Evolutionary conservation across 2,329 filamentous ascomycete species (phyloP).

Genomic region (Clonostachys chloroleuca): DNA sequence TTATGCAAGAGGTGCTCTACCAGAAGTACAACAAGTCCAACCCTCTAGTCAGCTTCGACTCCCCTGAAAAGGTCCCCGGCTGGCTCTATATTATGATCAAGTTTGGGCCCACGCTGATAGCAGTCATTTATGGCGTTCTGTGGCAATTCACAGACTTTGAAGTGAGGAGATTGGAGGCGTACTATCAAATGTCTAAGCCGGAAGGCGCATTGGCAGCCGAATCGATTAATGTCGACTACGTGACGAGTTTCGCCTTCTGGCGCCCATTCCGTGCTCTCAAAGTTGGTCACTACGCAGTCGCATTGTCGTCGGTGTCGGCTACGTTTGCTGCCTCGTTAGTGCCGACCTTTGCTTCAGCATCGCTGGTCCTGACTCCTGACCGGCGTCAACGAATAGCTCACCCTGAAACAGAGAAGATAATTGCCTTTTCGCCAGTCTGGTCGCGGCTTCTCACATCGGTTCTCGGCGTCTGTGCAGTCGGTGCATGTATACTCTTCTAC

Average conservation of each 20-base stretch:
- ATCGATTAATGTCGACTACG: slow-evolving; percentile 71
- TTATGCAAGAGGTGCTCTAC: slow-evolving; percentile 50
- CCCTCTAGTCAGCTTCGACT: slow-evolving; percentile 44
- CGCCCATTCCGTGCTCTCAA: slow-evolving; percentile 59
- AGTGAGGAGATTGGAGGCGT: slow-evolving; percentile 62
- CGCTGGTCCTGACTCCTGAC: slow-evolving; percentile 51
- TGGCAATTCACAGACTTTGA: slow-evolving; percentile 66
- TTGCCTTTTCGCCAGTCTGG: slow-evolving; percentile 52
- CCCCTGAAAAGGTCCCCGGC: slow-evolving; percentile 43
- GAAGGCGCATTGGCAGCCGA: slow-evolving; percentile 57
- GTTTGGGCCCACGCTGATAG: slow-evolving; percentile 57
- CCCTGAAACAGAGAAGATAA: slow-evolving; percentile 41
- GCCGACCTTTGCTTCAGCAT: slow-evolving; percentile 63
- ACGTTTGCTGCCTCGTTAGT: slow-evolving; percentile 64
- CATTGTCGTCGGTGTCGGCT: slow-evolving; percentile 60
- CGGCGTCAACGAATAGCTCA: slow-evolving; percentile 35
- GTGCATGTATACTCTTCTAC: slow-evolving; percentile 54
- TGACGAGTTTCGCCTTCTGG: slow-evolving; percentile 63
- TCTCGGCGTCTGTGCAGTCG: slow-evolving; percentile 51
- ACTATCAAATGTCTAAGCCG: slow-evolving; percentile 58
- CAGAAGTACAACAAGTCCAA: slow-evolving; percentile 34
- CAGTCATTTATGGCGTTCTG: slow-evolving; percentile 58
- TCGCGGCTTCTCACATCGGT: slow-evolving; percentile 57
- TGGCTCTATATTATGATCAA: slow-evolving; percentile 57
- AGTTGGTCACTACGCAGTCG: slow-evolving; percentile 64